Base-by-base conservation (phyloP, 768 basidiomycete species). In the Punctularia strigosozonata region DNA sequence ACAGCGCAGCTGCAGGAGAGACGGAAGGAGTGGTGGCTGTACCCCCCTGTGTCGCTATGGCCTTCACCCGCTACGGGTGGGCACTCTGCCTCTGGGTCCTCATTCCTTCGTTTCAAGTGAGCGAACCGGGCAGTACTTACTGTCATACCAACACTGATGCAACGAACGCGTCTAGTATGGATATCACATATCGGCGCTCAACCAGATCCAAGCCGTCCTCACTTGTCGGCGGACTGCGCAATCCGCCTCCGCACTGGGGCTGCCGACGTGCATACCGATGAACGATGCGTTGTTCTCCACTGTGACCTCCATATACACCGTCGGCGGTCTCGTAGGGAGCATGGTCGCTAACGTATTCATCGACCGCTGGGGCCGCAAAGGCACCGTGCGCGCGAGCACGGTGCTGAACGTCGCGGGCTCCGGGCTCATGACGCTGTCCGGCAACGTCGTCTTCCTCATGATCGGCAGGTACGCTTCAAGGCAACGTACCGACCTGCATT, bases 161-260 rank as follows among this genome's bases (percentile, higher is more conserved):
- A 6, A 23, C 39, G 13, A 43, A 25, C 4, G 20, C 22, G 23
- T 12, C 31, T 39, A 86, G 73, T 88, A 87, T 61, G 91, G 90
- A n/a, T 95, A 84, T 57, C 88, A 94, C 56, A 86, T 90, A 30
- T 85, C 89, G 2, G 80, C 80, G 13, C 71, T 97, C 43, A 97
- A 97, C 56, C 89, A 91, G 54, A 78, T 92, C 19, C 78, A 87
- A 52, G 71, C 70, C 4, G 75, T 80, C 31, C 54, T 91, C 41
- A 87, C 82, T 3, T 94, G 89, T 62, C 69, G 70, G 37, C 46
- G 56, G 23, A 44, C 50, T 5, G 48, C 54, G 33, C 22, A 42
- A 20, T 18, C 37, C 37, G 1, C 56, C 38, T 33, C 36, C 10
- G 44, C 52, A 33, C 56, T 63, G 49, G 63, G 61, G 7, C 61